phyloP scores from a whole-genome alignment of 2,329 filamentous ascomycete species.

The Pseudogymnoascus sp. region DNA sequence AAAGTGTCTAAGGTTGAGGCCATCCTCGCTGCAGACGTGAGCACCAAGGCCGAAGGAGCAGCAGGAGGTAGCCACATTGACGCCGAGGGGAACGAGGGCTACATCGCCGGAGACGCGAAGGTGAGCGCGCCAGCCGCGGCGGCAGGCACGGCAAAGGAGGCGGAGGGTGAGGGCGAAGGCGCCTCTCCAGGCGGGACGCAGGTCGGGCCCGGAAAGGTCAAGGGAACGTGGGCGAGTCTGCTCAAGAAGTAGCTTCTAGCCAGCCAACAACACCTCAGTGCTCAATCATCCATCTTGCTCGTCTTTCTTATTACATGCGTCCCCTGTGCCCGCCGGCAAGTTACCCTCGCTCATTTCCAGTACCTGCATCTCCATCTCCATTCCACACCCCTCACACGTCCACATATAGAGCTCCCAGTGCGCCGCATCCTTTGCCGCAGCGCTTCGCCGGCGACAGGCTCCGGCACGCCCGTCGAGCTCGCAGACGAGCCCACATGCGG shows the following conservation, averaged over 20 bases:
- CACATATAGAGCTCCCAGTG: background rate
- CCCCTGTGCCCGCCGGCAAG: background rate
- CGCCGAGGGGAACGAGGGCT: background rate
- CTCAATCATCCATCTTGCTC: background rate
- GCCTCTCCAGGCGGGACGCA: background rate
- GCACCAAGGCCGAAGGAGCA: conserved; percentile 2
- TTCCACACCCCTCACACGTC: background rate
- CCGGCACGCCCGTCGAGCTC: background rate
- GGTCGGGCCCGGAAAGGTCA: conserved; percentile 7
- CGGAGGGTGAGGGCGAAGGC: background rate
- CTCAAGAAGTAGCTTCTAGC: conserved; percentile 7
- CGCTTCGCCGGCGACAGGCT: background rate
- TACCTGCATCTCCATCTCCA: background rate
- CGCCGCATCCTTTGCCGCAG: background rate
- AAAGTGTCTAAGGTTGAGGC: conserved; percentile 27
- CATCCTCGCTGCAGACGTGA: conserved; percentile 22
- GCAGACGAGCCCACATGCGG: background rate
- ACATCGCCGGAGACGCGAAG: background rate
- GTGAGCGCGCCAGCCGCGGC: background rate
- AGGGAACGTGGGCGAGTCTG: background rate
- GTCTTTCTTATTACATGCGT: background rate
- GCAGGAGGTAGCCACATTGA: conserved; percentile 2
- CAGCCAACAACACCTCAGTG: background rate
- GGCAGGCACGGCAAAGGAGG: background rate
- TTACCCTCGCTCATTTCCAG: background rate